Percentiles rank a stretch among this genome's conserved stretches.
Conservation (phyloP, 208 protist species). For the Borovskyia barvae region DNA sequence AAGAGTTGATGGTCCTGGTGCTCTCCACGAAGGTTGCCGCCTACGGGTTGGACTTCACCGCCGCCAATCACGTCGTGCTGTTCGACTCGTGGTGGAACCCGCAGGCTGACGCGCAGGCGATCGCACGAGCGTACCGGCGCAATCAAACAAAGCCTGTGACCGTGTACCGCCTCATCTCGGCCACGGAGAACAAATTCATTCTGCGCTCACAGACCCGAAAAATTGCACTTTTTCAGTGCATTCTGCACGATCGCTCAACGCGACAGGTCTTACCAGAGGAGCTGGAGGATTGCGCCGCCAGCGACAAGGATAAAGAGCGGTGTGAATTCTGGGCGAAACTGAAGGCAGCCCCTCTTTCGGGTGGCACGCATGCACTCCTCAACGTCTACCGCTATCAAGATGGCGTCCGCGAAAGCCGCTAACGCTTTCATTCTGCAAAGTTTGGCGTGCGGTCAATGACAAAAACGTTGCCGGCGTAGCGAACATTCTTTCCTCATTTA, state of each 20-base stretch:
- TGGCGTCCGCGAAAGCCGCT: conserved; percentile 13
- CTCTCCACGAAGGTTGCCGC: conserved; percentile 97
- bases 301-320: conserved; percentile 48
- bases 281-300: conserved; percentile 55
- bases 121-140: conserved; percentile 96
- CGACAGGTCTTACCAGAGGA: conserved; percentile 44
- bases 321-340: conserved; percentile 56
- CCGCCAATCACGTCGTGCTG: conserved; percentile 98
- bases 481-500: background rate
- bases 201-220: conserved; percentile 72
- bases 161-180: conserved; percentile 94
- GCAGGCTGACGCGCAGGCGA: conserved; percentile 97
- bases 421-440: background rate
- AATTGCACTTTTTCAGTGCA: conserved; percentile 73
- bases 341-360: conserved; percentile 42
- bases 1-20: conserved; percentile 74
- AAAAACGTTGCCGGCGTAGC: too few species aligned
- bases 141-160: conserved; percentile 96
- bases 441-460: too few species aligned
- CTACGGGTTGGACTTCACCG: conserved; percentile 98
- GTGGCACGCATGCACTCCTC: conserved; percentile 35
- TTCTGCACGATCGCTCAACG: conserved; percentile 69
- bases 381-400: conserved; percentile 66
- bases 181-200: conserved; percentile 47
- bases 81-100: conserved; percentile 99